Evolutionary conservation across 1,284 basidiomycete genomes (phyloP).

Genomic region (Boletellus sp.): DNA sequence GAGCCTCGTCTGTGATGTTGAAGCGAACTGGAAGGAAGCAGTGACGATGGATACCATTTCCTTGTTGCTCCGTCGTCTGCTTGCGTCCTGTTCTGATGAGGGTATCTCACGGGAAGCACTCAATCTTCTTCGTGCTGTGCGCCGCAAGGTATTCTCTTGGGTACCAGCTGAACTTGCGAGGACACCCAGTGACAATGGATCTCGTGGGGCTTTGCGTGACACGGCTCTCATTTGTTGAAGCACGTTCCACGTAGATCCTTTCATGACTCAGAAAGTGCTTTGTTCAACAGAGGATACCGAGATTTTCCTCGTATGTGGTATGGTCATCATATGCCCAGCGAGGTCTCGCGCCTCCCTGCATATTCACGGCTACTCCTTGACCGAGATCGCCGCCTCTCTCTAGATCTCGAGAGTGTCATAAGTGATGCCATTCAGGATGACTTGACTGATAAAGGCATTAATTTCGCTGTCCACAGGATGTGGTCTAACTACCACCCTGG

Average conservation of each 20-base stretch:
- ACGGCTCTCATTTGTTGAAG: constrained; percentile 39
- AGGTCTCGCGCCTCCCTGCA: background rate
- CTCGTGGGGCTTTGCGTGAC: constrained; percentile 32
- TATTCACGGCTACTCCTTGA: background rate
- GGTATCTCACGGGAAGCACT: background rate
- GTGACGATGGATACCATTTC: constrained; percentile 12
- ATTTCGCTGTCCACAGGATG: background rate
- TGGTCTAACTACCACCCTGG: background rate
- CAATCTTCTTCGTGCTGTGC: constrained; percentile 30
- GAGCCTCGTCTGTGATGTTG: constrained; percentile 19
- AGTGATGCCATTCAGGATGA: background rate
- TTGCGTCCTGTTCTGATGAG: background rate
- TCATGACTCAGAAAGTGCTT: constrained; percentile 18
- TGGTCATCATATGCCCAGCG: constrained; percentile 14
- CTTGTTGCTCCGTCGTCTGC: constrained; percentile 8
- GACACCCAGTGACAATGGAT: constrained; percentile 19
- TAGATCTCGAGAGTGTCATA: background rate
- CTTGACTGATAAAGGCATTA: background rate
- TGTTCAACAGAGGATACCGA: constrained; percentile 25
- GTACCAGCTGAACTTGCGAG: constrained; percentile 23
- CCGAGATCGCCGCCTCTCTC: constrained; percentile 12
- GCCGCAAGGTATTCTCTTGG: constrained; percentile 37
- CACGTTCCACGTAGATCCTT: constrained; percentile 38
- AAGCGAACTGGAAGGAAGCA: constrained; percentile 36
- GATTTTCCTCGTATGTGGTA: constrained; percentile 35